These are phyloP conservation scores for Berkeleyomyces basicola DNA, from an alignment of 2,329 filamentous ascomycete species.

Conservation along the genomic window DNA sequence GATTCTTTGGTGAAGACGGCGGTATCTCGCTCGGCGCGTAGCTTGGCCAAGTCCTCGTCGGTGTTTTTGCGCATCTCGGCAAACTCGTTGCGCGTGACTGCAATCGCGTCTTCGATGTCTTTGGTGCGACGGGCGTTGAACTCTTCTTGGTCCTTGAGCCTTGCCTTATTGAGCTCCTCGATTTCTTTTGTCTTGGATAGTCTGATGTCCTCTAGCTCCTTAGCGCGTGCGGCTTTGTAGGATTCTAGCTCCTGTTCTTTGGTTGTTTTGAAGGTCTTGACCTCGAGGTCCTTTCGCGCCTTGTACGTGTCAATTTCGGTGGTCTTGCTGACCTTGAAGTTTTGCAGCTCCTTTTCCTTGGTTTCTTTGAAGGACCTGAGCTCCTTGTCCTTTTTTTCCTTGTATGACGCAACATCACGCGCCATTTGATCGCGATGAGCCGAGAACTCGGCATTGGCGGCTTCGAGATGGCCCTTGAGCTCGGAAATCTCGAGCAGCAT, in stretches of 20 bases:
- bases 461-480: slow-evolving; percentile 10
- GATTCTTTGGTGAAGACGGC: slow-evolving; percentile 12
- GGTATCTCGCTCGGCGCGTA: slow-evolving; percentile 9
- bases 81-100: background rate
- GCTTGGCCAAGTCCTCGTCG: background rate
- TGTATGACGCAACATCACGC: slow-evolving; percentile 7
- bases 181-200: slow-evolving; percentile 6
- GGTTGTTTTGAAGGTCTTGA: slow-evolving; percentile 7
- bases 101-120: slow-evolving; percentile 8
- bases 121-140: background rate
- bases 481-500: slow-evolving; percentile 13
- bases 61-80: slow-evolving; percentile 1
- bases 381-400: slow-evolving; percentile 12
- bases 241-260: slow-evolving; percentile 11
- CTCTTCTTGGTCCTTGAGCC: background rate
- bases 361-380: slow-evolving; percentile 7
- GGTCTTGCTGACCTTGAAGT: slow-evolving; percentile 12
- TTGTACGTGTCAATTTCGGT: slow-evolving; percentile 13
- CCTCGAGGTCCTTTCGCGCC: slow-evolving; percentile 10
- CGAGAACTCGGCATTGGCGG: slow-evolving; percentile 7
- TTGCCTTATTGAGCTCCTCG: slow-evolving; percentile 2
- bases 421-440: slow-evolving; percentile 11
- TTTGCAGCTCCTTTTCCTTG: slow-evolving; percentile 8
- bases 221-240: slow-evolving; percentile 9
- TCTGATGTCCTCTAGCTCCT: slow-evolving; percentile 12